Base-by-base conservation (phyloP, 202 grass and related monocot species). In the Hordeum pubiflorum region DNA sequence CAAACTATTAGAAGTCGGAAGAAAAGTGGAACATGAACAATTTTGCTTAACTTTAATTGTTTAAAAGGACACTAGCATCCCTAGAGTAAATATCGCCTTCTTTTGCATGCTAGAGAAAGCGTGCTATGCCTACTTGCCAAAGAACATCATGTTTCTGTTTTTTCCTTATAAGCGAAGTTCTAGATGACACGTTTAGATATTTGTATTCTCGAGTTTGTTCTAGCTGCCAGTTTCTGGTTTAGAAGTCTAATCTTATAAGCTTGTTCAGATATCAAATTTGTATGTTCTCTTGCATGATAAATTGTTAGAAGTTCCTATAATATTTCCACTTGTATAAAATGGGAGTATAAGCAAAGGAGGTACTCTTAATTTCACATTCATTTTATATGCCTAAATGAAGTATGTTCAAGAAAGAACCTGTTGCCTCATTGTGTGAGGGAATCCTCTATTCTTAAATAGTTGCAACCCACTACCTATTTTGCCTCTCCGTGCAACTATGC, bases 281-380 rank as follows among this genome's bases (percentile, higher is more conserved):
- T 82, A 40, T 17, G 74, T 76, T 63, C 62, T 55, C 68, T 87
- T 57, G 29, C 23, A 58, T 37, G 15, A 73, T 73, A 58, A 50
- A 33, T 85, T 48, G 46, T 24, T 64, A 58, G 66, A 52, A 52
- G 1, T 65, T 78, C 40, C 5, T 48, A 58, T 77, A 22, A 78
- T 56, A 37, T 50, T 77, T 48, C 17, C n/a, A 74, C 59, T 67
- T 14, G 27, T 40, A 58, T 79, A 48, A 68, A 81, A 77, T 59
- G n/a, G 24, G 24, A 26, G 41, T 62, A 55, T 13, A 72, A 63
- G 43, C 17, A 71, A 81, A 85, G 5, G 37, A 4, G 61, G 4
- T 69, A 34, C 31, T 32, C 21, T 9, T 63, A 24, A 76, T 21
- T 22, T 44, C 23, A 13, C 26, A 57, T 83, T 73, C 33, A 27